Base-by-base conservation (phyloP, 805 yeast species). In the Brettanomyces sp. region DNA sequence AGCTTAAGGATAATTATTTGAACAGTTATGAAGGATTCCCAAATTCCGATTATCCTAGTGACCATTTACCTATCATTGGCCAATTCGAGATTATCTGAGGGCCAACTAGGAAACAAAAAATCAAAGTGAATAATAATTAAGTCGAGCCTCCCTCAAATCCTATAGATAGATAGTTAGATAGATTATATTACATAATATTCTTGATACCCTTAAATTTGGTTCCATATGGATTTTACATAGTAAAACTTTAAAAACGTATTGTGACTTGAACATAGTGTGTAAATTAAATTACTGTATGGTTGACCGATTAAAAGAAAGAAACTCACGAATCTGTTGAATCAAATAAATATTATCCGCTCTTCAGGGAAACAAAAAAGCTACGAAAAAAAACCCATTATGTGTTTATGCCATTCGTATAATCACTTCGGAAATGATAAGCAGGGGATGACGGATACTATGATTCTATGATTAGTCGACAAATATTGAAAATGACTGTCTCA, bases 21-120 rank as follows among this genome's bases (percentile, higher is more conserved):
- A 45, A 55, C 5, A 47, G 55, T 0, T 65, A 64, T 9, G 48
- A 48, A 8, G 66, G 82, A 0, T 67, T 79, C 43, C 86, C 85
- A 1, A 79, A 80, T 50, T 63, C 58, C 38, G 72, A 72, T 18
- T 80, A 75, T 50, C 85, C 86, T 4, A 79, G 80, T 44, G 82
- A 77, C 46, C 66, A 62, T 45, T 49, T 60, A 6, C 65, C 66
- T 2, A 60, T 62, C 6, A 14, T 60, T 22, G 56, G 62, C 8
- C 55, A 57, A 36, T 51, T 60, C 41, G 59, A 57, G 39, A 38
- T 57, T 23, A 44, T 24, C 45, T 7, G 21, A 34, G 23, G 28
- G n/a, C 9, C 4, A 14, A 37, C 23, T 34, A 12, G 23, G 9
- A 13, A 38, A 38, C 25, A 38, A 13, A 24, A 7, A 38, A 18